Evolutionary conservation across 2,329 filamentous ascomycete genomes (phyloP), one percentile per base, ranked within the genome.

Genomic region (Neonectria coccinea): DNA sequence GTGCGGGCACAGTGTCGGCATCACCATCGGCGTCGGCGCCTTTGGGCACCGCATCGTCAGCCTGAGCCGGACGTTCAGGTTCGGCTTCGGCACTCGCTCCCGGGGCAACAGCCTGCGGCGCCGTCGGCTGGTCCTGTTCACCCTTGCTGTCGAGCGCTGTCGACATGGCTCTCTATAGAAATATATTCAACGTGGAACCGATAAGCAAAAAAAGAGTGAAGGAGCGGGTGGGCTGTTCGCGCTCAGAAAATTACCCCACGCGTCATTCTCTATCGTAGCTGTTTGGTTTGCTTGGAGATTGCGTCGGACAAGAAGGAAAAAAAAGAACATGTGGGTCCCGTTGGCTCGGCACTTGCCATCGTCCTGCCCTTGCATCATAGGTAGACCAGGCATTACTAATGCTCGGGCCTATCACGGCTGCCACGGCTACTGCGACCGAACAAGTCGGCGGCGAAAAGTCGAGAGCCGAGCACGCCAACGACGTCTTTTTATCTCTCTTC

Each of bases 331-430:
- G 58, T 62, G 60, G 60, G 52, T 44, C 60, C 25, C 11, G 18
- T 33, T 22, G 41, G 44, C 52, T 59, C 44, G 44, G 56, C 29
- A 62, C 44, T 59, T 62, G 55, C 25, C 51, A 33, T 20, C 25
- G 51, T 9, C 47, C 51, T 60, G 67, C 62, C 65, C 68, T 74
- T 74, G 72, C 73, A 75, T 77, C 76, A 77, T 75, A 73, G 67
- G 65, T 74, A 73, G 68, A 63, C 65, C 66, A 47, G 55, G 56
- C 70, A 78, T 78, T 78, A 78, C 66, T 78, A 78, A 78, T 78
- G 66, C 67, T 65, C 65, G 59, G 62, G 33, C 69, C 72, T 72
- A 74, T 72, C 72, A 71, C 70, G 62, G 70, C 53, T 31, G 25
- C 56, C 18, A 56, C 42, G 56, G 62, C 56, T 66, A 48, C 56